phyloP scores from a whole-genome alignment of 352 stramenopile genomes.

The Phytophthora hybrid region DNA sequence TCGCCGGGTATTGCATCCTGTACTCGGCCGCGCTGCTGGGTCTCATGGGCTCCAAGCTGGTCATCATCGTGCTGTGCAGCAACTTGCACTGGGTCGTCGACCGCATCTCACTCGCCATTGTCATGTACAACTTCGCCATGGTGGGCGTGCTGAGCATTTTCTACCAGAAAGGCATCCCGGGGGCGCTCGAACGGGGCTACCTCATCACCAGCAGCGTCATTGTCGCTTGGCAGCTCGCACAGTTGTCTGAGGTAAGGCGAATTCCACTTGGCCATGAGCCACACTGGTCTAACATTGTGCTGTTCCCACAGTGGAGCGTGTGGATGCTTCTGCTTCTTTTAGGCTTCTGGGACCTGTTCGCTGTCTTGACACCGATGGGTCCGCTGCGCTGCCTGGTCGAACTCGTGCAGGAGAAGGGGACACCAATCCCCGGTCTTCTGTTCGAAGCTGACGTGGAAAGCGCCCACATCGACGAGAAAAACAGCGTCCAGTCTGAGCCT shows the following conservation, averaged over 20 bases:
- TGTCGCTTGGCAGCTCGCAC: conserved; percentile 96
- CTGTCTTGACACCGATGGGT: conserved; percentile 95
- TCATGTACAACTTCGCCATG: conserved; percentile 92
- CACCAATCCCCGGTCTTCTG: conserved; percentile 92
- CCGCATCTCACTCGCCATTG: conserved; percentile 55
- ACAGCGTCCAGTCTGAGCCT: conserved; percentile 5
- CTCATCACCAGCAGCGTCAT: conserved; percentile 94
- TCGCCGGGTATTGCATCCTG: conserved; percentile 80
- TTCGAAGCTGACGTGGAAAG: conserved; percentile 92
- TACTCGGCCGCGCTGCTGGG: conserved; percentile 78
- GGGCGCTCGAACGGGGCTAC: conserved; percentile 90
- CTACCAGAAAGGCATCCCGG: conserved; percentile 85
- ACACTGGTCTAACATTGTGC: background rate
- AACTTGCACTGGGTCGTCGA: conserved; percentile 66
- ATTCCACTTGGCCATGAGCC: background rate
- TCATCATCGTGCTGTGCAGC: conserved; percentile 66
- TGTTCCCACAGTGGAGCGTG: conserved; percentile 69
- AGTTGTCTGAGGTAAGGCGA: conserved; percentile 93
- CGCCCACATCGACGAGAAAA: conserved; percentile 36
- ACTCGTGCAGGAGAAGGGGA: conserved; percentile 91
- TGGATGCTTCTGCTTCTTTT: conserved; percentile 94
- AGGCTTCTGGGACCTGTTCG: conserved; percentile 97
- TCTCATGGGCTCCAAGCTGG: conserved; percentile 77
- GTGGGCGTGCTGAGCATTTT: conserved; percentile 90
- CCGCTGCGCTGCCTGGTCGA: conserved; percentile 95